Base-by-base conservation (phyloP, 164 flowering plant species). In the Brasenia schreberi region DNA sequence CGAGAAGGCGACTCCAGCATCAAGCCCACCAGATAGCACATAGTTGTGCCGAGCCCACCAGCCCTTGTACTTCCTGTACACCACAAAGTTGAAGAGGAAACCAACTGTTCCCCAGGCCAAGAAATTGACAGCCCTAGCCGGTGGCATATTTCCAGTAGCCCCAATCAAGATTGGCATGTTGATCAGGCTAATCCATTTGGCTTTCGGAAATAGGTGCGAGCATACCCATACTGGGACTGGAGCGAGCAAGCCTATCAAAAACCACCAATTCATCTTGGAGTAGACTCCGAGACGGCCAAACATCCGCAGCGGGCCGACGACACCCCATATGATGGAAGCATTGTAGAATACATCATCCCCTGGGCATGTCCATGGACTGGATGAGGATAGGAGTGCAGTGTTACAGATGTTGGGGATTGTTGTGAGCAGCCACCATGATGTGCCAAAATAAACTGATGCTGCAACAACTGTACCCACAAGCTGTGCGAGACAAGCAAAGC, bases 1-100 rank as follows among this genome's bases (percentile, higher is more conserved):
- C 81, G 80, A 69, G 70, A 89, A 81, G 0, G 96, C 96, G 45
- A 81, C 67, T 0, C 97, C 97, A n/a, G 88, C 87, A 69, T 84
- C 89, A n/a, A 92, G 19, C 4, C 79, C 96, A 43, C 88, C 89
- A 0, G 92, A 77, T 17, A 92, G 58, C 7, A 89, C 70, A 23
- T 89, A 92, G 65, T 71, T 88, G 52, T 86, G 79, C 64, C 85
- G 77, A 0, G 87, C 89, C 97, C 97, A 89, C 97, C 97, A 92
- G 0, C 61, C 69, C 77, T 79, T 85, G 73, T 69, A 69, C 74
- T 59, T 81, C 45, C 72, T 77, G 63, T 72, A 86, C 3, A 92
- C 66, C 33, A 70, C 77, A 4, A 80, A 56, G 74, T 86, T 85
- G 78, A 86, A 89, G 74, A 75, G 74, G 0, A 83, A 18, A 1